Evolutionary conservation across 148 eudicot species (phyloP).

Genomic region (Silene uniflora): DNA sequence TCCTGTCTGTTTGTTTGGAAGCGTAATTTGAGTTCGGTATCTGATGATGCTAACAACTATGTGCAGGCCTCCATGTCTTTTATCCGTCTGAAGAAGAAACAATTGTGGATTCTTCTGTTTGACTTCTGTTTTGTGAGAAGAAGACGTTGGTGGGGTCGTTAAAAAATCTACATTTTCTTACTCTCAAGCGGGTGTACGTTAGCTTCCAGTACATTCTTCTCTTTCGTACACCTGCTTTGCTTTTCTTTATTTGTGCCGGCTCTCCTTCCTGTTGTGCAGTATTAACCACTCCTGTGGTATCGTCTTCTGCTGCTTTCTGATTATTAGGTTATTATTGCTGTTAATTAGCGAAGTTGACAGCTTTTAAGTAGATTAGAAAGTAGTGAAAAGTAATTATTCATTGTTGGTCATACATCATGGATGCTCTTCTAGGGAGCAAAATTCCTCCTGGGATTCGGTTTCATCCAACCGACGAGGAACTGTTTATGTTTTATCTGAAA

Average conservation of each 20-base stretch:
- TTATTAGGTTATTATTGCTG: too few species aligned
- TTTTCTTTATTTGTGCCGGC: neutral
- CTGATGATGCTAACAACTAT: neutral
- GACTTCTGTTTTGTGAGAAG: slow-evolving; percentile 27
- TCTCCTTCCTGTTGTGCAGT: neutral
- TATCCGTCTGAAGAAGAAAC: slow-evolving; percentile 27
- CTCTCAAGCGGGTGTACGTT: neutral
- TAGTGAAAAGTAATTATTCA: too few species aligned
- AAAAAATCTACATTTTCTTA: neutral
- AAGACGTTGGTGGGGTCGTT: slow-evolving; percentile 20
- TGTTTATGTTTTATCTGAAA: slow-evolving; percentile 68
- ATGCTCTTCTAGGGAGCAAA: slow-evolving; percentile 9
- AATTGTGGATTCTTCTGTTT: slow-evolving; percentile 25
- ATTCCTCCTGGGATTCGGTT: slow-evolving; percentile 66
- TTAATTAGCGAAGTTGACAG: too few species aligned
- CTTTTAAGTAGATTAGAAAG: too few species aligned
- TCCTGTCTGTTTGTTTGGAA: neutral
- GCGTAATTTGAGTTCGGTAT: neutral
- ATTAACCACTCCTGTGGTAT: neutral
- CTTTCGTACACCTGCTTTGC: neutral
- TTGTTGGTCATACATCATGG: slow-evolving; percentile 20
- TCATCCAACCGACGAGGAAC: slow-evolving; percentile 71
- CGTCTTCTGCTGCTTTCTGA: neutral
- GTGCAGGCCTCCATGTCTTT: slow-evolving; percentile 36
- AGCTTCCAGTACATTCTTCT: neutral